Base-by-base conservation (phyloP, 805 yeast species). In the Yarrowia deformans region DNA sequence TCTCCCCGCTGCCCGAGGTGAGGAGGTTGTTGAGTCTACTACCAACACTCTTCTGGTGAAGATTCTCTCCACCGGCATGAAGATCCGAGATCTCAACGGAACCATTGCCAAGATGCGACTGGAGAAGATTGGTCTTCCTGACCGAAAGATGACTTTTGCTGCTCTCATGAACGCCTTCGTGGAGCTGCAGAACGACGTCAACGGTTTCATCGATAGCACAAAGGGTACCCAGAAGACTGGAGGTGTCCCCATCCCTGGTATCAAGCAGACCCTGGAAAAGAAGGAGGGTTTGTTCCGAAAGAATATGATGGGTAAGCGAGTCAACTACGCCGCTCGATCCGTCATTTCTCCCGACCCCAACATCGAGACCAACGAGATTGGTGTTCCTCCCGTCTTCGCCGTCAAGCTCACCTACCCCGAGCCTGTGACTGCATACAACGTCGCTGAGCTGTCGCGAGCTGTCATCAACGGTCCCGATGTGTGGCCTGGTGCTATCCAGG, bases 271-370 rank as follows among this genome's bases (percentile, higher is more conserved):
- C 12, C 84, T 95, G 76, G 99, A 95, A 80, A 94, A 95, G 88
- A 95, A 95, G 79, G 99, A 95, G 81, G 99, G 99, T 78, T 84
- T 94, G 72, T 95, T 95, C 84, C 88, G 99, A 83, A 95, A 94
- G 79, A 97, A 95, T 77, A 95, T 95, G 99, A 95, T 95, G 99
- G 99, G 99, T 78, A 95, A 95, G 84, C 93, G 99, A 84, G 99
- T 95, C 70, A 96, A 95, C 79, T 94, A 91, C 77, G 97, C 98
- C 68, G 99, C 99, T 66, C 92, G 99, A 81, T 94, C 99, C 10
- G 99, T 95, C 75, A 95, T 95, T 81, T 93, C 98, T 8, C 98
- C 98, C 7, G 99, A 95, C 81, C 99, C 99, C 69, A 95, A 90
- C 82, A 85, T 95, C 74, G 99, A 95, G 82, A 96, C 99, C 14